These are phyloP conservation scores for Marchantia polymorpha DNA, from an alignment of 225 moss, liverwort and hornwort genomes.

Conservation along the genomic window DNA sequence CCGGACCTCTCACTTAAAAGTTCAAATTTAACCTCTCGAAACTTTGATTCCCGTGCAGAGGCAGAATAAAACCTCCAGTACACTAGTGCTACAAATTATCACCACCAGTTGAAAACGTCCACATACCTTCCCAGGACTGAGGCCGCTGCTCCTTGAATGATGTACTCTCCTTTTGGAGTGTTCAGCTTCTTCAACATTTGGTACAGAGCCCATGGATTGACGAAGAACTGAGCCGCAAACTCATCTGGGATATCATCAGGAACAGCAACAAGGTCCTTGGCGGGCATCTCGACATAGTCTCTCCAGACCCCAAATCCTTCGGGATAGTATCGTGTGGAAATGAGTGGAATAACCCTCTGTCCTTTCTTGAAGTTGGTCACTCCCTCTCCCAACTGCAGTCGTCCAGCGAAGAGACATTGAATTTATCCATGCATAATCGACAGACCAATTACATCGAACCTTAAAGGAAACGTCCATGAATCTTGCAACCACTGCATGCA, in stretches of 20 bases:
- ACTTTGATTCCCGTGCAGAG: too few relatives aligned
- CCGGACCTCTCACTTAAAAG: too few relatives aligned
- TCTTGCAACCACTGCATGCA: background rate
- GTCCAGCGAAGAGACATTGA: background rate
- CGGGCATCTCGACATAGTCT: slow-evolving; percentile 35
- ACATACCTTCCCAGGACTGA: slow-evolving; percentile 35
- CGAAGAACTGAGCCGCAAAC: slow-evolving; percentile 32
- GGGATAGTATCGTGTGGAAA: slow-evolving; percentile 53
- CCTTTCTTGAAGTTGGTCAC: slow-evolving; percentile 53
- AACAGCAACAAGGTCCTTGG: slow-evolving; percentile 23
- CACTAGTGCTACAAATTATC: too few relatives aligned
- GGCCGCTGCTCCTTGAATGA: slow-evolving; percentile 32
- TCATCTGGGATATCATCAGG: slow-evolving; percentile 31
- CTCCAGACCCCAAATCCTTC: slow-evolving; percentile 35
- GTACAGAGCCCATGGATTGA: slow-evolving; percentile 32
- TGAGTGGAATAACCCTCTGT: slow-evolving; percentile 73
- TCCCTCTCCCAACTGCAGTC: slow-evolving; percentile 48
- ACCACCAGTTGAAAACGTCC: too few relatives aligned
- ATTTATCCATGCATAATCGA: background rate
- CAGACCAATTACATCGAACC: too few relatives aligned
- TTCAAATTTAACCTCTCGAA: too few relatives aligned
- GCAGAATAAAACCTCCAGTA: too few relatives aligned
- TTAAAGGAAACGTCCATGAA: too few relatives aligned
- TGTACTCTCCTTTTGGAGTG: slow-evolving; percentile 30
- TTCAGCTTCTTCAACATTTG: slow-evolving; percentile 29